Percentiles rank a stretch among this genome's conserved stretches.
Evolutionary conservation across 495 filamentous ascomycete genomes (phyloP).

Genomic region (Jackrogersella minutella): DNA sequence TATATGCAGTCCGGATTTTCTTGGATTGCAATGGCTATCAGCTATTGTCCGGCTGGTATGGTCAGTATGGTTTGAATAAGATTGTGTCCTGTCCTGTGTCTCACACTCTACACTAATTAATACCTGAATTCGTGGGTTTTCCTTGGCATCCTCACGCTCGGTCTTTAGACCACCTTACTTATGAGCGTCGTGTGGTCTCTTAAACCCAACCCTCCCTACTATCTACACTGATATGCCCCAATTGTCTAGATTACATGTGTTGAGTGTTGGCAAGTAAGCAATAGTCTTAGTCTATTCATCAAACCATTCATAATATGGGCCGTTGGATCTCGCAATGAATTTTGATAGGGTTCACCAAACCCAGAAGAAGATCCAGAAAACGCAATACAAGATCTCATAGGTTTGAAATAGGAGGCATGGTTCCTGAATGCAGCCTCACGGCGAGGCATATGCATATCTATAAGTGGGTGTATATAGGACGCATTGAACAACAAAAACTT

Average conservation of each 20-base stretch:
- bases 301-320: not conserved
- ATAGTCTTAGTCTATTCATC: not conserved
- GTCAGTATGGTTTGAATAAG: not conserved
- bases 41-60: not conserved
- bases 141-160: not conserved
- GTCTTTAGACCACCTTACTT: not conserved
- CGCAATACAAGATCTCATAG: not conserved
- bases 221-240: not conserved
- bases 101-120: not conserved
- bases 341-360: not conserved
- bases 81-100: not conserved
- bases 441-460: not conserved
- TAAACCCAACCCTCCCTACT: not conserved
- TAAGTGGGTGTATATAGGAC: not conserved
- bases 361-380: not conserved
- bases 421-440: constrained; percentile 2
- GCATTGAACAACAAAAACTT: not conserved
- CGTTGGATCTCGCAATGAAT: not conserved
- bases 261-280: not conserved
- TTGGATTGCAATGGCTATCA: not conserved
- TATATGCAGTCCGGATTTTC: too few species aligned
- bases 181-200: not conserved
- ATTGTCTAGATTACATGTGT: not conserved
- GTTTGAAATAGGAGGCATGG: not conserved
- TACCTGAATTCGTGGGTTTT: not conserved